These are phyloP conservation scores for Lyophyllum shimeji DNA, from an alignment of 768 basidiomycete genomes.

Conservation along the genomic window DNA sequence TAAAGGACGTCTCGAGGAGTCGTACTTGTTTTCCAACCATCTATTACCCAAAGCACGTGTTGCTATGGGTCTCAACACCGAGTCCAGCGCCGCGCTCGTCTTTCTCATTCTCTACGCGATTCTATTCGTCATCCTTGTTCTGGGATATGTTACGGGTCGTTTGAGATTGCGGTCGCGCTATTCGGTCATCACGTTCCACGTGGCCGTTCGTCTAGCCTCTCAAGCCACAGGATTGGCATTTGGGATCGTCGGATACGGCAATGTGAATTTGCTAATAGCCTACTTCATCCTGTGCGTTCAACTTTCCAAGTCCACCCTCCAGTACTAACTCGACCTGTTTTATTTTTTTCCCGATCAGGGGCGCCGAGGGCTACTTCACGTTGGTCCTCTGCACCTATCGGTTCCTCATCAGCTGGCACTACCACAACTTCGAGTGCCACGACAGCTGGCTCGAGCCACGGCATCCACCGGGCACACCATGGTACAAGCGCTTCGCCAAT, in stretches of 20 bases:
- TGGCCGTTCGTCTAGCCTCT: constrained; percentile 32
- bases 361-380: constrained; percentile 32
- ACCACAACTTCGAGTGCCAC: constrained; percentile 28
- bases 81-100: constrained; percentile 30
- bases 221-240: constrained; percentile 35
- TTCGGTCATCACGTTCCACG: constrained; percentile 31
- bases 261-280: constrained; percentile 28
- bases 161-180: constrained; percentile 32
- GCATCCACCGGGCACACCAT: constrained; percentile 13
- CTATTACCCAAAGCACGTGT: neutral
- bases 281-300: constrained; percentile 26
- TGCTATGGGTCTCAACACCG: constrained; percentile 20
- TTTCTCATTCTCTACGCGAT: constrained; percentile 33
- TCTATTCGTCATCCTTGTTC: constrained; percentile 28
- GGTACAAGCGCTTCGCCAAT: constrained; percentile 19
- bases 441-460: constrained; percentile 36
- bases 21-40: neutral
- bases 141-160: constrained; percentile 25
- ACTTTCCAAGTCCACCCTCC: neutral
- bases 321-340: neutral
- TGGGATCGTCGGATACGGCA: constrained; percentile 28
- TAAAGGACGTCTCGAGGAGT: neutral
- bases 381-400: constrained; percentile 33
- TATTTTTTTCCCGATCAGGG: constrained; percentile 9
- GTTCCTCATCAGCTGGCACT: constrained; percentile 36